phyloP scores from a whole-genome alignment of 106 monocot genomes.

The Apostasia ramifera region DNA sequence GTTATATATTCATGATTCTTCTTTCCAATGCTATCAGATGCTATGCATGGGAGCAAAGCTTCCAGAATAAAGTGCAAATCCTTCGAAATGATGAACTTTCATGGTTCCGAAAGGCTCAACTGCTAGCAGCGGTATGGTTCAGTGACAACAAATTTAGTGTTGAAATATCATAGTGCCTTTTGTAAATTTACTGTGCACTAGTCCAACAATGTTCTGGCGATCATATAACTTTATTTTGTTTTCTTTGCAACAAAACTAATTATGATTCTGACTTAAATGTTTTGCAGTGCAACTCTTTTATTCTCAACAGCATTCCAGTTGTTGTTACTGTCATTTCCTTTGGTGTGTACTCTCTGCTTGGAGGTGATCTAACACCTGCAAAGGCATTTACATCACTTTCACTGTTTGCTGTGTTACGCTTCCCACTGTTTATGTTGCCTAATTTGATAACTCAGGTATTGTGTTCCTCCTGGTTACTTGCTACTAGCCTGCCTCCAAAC shows the following conservation, averaged over 20 bases:
- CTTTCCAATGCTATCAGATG: conserved; percentile 35
- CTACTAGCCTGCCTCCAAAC: too few relatives aligned
- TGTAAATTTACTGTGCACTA: too few relatives aligned
- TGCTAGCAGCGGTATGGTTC: conserved; percentile 62
- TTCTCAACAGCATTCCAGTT: conserved; percentile 89
- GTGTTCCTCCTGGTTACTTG: background rate
- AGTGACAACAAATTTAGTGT: background rate
- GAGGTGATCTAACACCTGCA: conserved; percentile 92
- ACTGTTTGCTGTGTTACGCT: conserved; percentile 85
- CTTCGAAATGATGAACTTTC: conserved; percentile 93
- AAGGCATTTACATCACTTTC: conserved; percentile 98
- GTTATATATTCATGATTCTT: background rate
- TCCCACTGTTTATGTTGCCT: conserved; percentile 89
- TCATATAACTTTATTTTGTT: background rate
- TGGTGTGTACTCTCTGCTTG: conserved; percentile 84
- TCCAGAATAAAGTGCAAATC: conserved; percentile 82
- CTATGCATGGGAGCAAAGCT: conserved; percentile 98
- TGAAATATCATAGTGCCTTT: background rate
- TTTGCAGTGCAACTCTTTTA: conserved; percentile 82
- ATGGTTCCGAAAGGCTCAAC: conserved; percentile 83
- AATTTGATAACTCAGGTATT: conserved; percentile 95
- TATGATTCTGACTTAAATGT: conserved; percentile 3
- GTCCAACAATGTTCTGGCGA: background rate
- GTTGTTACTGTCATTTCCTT: conserved; percentile 87
- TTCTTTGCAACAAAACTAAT: background rate